Evolutionary conservation across 331 rosid genomes (phyloP), one percentile per base, ranked within the genome.

Genomic region (Pyrus hybrid): DNA sequence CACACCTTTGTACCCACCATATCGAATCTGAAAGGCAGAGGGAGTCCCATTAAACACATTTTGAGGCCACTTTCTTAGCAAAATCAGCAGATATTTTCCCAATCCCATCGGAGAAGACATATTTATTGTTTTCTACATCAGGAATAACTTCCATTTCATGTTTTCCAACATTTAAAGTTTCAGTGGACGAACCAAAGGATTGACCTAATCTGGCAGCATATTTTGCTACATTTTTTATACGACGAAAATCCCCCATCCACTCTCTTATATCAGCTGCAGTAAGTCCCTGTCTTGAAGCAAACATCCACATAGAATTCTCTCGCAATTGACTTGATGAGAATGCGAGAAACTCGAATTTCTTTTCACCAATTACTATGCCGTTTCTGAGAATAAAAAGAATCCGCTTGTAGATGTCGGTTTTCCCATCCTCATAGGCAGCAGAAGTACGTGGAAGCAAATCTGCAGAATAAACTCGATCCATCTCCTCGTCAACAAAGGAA

Each of bases 151-250:
- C 88, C 64, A 72, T 70, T 77, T 93, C 98, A 76, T 78, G 4
- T 54, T 47, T 63, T 17, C 10, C 25, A 73, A 93, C 93, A 22
- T 73, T 86, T 7, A 85, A 81, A 18, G 95, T 86, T 86, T 93
- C 95, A 4, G 90, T 83, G 6, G 98, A 93, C 13, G 98, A 90
- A 33, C 98, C 85, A 66, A 93, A 85, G 21, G 98, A 93, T 82
- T 93, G 98, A 12, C 96, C 96, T 54, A 93, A 65, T 65, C 98
- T 87, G 54, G 98, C 96, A 58, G 98, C 96, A 76, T 89, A 91
- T 80, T 89, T 93, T 22, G 98, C 96, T 56, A 89, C 95, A 76
- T 87, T 93, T 82, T 41, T 93, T 60, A 91, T 93, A 21, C 60
- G 73, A 26, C 74, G 4, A 85, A 93, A 90, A 57, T 87, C 65